phyloP scores from a whole-genome alignment of 179 eudicot species.

The Beta corolliflora region DNA sequence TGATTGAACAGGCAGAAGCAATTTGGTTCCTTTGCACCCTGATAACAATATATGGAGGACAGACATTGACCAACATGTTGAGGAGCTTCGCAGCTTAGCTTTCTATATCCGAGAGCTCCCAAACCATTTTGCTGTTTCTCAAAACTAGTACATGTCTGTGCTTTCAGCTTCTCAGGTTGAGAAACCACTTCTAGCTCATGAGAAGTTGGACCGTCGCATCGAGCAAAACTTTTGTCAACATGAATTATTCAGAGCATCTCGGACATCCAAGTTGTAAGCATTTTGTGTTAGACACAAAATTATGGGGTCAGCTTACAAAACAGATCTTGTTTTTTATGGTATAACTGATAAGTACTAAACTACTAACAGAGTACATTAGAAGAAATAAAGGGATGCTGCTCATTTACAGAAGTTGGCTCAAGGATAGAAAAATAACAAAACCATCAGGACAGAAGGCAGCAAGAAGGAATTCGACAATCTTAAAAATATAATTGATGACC shows the following conservation, averaged over 20 bases:
- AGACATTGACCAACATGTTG: too few species aligned
- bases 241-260: too few species aligned
- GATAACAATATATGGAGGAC: not conserved
- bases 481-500: too few species aligned
- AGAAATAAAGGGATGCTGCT: not conserved
- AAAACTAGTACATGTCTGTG: not conserved
- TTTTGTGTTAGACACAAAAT: not conserved
- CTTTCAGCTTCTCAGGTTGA: not conserved
- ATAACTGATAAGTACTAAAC: too few species aligned
- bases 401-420: not conserved
- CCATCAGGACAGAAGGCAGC: not conserved
- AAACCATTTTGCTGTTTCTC: not conserved
- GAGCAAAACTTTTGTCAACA: not conserved
- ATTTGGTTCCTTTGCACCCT: not conserved
- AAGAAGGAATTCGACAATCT: not conserved
- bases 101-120: not conserved
- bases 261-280: too few species aligned
- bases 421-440: not conserved
- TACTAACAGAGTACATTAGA: too few species aligned
- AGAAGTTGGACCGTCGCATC: not conserved
- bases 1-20: not conserved
- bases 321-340: not conserved
- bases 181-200: not conserved
- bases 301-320: not conserved
- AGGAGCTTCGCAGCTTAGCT: not conserved